phyloP scores from a whole-genome alignment of 2,329 filamentous ascomycete genomes.

The Botrytis paeoniae region DNA sequence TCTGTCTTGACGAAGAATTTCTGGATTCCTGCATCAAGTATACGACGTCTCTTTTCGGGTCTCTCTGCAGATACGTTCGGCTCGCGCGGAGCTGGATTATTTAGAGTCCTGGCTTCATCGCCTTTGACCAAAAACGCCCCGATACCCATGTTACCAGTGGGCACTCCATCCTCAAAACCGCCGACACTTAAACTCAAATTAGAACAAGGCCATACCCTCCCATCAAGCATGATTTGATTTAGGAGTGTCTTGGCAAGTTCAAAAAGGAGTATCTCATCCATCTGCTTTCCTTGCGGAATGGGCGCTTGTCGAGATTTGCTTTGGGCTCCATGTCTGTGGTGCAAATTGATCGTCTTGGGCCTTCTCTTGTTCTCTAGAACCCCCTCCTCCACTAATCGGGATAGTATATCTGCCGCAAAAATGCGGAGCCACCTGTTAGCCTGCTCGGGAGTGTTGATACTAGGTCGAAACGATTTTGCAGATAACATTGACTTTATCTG shows the following conservation, averaged over 20 bases:
- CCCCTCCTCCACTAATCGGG: conserved; percentile 85
- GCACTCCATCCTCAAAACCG: conserved; percentile 85
- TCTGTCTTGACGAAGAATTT: conserved; percentile 36
- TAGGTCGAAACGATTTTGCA: conserved; percentile 89
- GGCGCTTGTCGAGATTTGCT: conserved; percentile 71
- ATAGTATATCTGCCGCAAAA: conserved; percentile 87
- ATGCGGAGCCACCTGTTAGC: conserved; percentile 84
- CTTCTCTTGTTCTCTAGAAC: conserved; percentile 82
- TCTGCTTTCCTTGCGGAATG: conserved; percentile 70
- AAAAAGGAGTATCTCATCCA: conserved; percentile 72
- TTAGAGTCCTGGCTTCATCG: conserved; percentile 58
- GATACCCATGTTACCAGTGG: conserved; percentile 78
- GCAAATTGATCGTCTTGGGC: conserved; percentile 80
- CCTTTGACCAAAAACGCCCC: conserved; percentile 79
- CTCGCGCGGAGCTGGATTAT: conserved; percentile 32
- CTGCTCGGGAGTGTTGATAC: conserved; percentile 74
- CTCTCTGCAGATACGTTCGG: conserved; percentile 27
- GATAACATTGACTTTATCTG: conserved; percentile 98
- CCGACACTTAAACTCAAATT: conserved; percentile 84
- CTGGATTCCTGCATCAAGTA: conserved; percentile 33
- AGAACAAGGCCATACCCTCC: conserved; percentile 83
- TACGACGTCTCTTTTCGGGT: conserved; percentile 36
- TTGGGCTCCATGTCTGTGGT: conserved; percentile 72
- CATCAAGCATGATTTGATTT: conserved; percentile 73
- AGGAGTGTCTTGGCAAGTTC: conserved; percentile 74